Evolutionary conservation across 164 flowering plant genomes (phyloP).

Genomic region (Piper betle): DNA sequence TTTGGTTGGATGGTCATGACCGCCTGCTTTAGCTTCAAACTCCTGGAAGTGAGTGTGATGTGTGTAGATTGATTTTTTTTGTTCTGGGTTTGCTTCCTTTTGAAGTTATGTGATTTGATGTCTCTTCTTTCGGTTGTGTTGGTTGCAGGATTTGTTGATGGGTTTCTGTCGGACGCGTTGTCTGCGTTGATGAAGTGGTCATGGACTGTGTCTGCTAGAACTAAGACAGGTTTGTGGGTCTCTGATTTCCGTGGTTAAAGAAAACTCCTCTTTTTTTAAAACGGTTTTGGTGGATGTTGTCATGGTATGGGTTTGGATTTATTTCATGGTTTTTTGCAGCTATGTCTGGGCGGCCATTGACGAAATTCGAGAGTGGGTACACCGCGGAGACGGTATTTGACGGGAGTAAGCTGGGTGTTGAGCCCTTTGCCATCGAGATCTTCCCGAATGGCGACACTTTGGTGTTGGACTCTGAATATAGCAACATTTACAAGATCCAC

Average conservation of each 20-base stretch:
- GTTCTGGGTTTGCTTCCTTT: not conserved
- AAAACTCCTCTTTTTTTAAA: not conserved
- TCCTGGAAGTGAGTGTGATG: not conserved
- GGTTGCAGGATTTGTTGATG: conserved; percentile 61
- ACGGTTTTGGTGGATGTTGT: not conserved
- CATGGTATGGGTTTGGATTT: not conserved
- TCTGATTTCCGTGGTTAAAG: not conserved
- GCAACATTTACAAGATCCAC: conserved; percentile 74
- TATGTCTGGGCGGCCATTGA: conserved; percentile 59
- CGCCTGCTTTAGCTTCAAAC: conserved; percentile 1
- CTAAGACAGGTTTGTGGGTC: conserved; percentile 47
- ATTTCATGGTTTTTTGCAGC: conserved; percentile 29
- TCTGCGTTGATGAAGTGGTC: conserved; percentile 62
- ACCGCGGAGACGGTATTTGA: conserved; percentile 91
- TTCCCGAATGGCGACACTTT: conserved; percentile 76
- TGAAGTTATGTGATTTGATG: not conserved
- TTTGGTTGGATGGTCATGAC: conserved; percentile 5
- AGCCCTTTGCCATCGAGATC: conserved; percentile 69
- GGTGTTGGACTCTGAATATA: conserved; percentile 77
- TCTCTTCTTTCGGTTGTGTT: not conserved
- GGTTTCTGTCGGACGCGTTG: conserved; percentile 55
- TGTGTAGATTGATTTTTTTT: not conserved
- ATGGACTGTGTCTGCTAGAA: conserved; percentile 57
- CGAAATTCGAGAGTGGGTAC: conserved; percentile 91
- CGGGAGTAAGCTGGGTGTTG: conserved; percentile 95